Conservation (phyloP, 345 rosid genomes). For the Eucalyptus tenuipes region DNA sequence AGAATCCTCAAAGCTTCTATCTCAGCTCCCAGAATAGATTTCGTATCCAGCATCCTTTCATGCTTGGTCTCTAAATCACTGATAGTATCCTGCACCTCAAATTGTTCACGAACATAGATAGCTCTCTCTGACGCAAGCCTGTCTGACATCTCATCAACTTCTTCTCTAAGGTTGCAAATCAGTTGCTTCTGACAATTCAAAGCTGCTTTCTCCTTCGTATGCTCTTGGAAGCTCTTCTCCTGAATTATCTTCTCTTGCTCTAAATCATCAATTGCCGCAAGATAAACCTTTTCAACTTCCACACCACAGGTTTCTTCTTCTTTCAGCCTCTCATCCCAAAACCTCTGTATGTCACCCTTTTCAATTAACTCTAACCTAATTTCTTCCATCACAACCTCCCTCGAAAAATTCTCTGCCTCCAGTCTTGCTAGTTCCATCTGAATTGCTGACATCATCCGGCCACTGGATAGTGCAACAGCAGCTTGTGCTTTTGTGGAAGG, state of each 20-base stretch:
- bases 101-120: conserved; percentile 25
- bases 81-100: conserved; percentile 20
- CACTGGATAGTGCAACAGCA: conserved; percentile 69
- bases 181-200: conserved; percentile 81
- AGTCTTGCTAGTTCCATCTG: conserved; percentile 44
- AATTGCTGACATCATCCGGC: conserved; percentile 56
- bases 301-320: conserved; percentile 35
- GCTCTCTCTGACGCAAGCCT: conserved; percentile 56
- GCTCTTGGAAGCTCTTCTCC: conserved; percentile 27
- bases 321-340: conserved; percentile 56
- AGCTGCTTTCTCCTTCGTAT: conserved; percentile 66
- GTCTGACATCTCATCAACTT: conserved; percentile 62
- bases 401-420: conserved; percentile 43
- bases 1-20: conserved; percentile 70
- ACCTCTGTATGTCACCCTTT: conserved; percentile 45
- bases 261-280: conserved; percentile 25
- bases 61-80: conserved; percentile 32
- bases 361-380: conserved; percentile 52
- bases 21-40: conserved; percentile 68
- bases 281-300: conserved; percentile 34
- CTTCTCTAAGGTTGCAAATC: conserved; percentile 42
- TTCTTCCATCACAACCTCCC: conserved; percentile 45
- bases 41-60: conserved; percentile 45
- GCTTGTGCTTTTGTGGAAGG: conserved; percentile 83
- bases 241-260: conserved; percentile 44